Evolutionary conservation across 2,329 filamentous ascomycete genomes (phyloP).

Genomic region (Penicillium sp.): DNA sequence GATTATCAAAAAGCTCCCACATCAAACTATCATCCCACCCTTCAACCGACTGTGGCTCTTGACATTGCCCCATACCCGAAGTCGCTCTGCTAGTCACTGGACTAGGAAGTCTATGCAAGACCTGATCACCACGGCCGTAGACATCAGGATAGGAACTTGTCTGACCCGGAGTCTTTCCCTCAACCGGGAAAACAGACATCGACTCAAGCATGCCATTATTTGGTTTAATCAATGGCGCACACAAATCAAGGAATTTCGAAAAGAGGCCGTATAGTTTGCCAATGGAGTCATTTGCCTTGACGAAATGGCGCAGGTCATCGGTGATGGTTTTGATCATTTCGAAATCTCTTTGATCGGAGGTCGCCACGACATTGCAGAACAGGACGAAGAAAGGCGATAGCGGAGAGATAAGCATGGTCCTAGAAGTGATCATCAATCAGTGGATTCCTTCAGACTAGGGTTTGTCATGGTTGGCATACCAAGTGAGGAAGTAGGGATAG

Average conservation of each 20-base stretch:
- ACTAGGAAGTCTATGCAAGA: slow-evolving; percentile 1
- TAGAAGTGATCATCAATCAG: slow-evolving; percentile 1
- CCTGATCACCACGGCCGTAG: slow-evolving; percentile 2
- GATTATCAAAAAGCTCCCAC: slow-evolving; percentile 24
- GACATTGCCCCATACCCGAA: slow-evolving; percentile 3
- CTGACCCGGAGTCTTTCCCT: background rate
- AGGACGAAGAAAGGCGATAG: slow-evolving; percentile 21
- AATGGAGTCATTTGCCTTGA: slow-evolving; percentile 19
- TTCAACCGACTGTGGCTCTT: slow-evolving; percentile 2
- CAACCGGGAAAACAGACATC: background rate
- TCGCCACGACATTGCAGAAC: slow-evolving; percentile 24
- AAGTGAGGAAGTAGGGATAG: slow-evolving; percentile 22
- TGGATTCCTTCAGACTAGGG: background rate
- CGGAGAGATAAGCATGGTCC: slow-evolving; percentile 23
- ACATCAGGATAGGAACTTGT: slow-evolving; percentile 3
- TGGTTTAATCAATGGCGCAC: slow-evolving; percentile 16
- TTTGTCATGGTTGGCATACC: slow-evolving; percentile 5
- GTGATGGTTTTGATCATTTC: slow-evolving; percentile 24
- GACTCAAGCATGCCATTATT: background rate
- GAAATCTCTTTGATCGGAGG: slow-evolving; percentile 19
- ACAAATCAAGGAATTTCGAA: slow-evolving; percentile 21
- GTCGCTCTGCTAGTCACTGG: background rate
- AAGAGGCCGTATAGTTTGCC: slow-evolving; percentile 21
- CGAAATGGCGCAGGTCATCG: slow-evolving; percentile 20
- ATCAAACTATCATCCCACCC: slow-evolving; percentile 24